Evolutionary conservation across 2,329 filamentous ascomycete species (phyloP).

Genomic region (Trichophaea hybrida): DNA sequence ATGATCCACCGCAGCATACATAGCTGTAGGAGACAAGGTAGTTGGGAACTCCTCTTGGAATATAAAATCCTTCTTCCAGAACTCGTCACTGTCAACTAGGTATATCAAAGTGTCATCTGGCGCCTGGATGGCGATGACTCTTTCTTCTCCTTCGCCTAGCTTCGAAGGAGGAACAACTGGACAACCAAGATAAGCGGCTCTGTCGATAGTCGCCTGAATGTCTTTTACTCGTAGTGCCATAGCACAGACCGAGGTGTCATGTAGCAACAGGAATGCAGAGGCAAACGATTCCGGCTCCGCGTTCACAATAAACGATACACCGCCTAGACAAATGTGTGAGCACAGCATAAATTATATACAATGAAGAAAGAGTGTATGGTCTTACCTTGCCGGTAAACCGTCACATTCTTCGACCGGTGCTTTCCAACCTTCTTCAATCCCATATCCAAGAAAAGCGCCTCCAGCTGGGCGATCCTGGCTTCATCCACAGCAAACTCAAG

Average conservation of each 20-base stretch:
- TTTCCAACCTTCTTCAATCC: constrained; percentile 19
- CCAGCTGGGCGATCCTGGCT: constrained; percentile 15
- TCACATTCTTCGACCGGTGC: constrained; percentile 20
- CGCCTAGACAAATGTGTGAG: not conserved
- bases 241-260: constrained; percentile 19
- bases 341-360: not conserved
- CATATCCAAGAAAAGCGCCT: constrained; percentile 17
- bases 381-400: constrained; percentile 17
- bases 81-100: constrained; percentile 20
- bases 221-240: constrained; percentile 19
- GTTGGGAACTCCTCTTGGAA: not conserved
- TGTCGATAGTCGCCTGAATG: constrained; percentile 13
- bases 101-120: constrained; percentile 21
- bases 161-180: constrained; percentile 16
- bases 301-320: constrained; percentile 20
- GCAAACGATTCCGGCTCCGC: constrained; percentile 22
- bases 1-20: constrained; percentile 13
- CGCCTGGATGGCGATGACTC: constrained; percentile 18
- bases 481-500: constrained; percentile 24
- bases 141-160: constrained; percentile 18
- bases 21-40: constrained; percentile 10
- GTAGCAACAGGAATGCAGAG: constrained; percentile 19
- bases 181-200: constrained; percentile 18
- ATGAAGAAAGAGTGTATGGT: not conserved
- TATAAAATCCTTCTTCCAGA: constrained; percentile 22